Evolutionary conservation across 768 basidiomycete genomes (phyloP).

Genomic region (Leccinum longicurvipes): DNA sequence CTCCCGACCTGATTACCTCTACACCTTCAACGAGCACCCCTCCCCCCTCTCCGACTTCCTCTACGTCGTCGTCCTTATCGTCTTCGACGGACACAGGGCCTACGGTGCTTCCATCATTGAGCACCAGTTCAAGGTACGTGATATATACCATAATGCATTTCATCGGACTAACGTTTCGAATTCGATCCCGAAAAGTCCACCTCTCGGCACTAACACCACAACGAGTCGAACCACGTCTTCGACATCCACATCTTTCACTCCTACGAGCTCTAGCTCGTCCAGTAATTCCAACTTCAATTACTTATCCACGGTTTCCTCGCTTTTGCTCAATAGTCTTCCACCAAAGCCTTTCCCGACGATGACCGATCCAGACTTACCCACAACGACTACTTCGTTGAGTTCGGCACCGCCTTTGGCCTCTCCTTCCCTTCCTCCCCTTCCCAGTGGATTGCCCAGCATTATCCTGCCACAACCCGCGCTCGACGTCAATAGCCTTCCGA

Average conservation of each 20-base stretch:
- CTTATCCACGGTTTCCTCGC: constrained; percentile 32
- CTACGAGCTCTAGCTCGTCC: constrained; percentile 12
- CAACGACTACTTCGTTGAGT: constrained; percentile 27
- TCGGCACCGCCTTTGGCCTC: constrained; percentile 21
- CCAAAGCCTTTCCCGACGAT: constrained; percentile 22
- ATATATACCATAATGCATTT: background rate
- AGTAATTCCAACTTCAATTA: constrained; percentile 32
- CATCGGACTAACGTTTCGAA: constrained; percentile 1
- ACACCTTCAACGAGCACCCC: too few relatives aligned
- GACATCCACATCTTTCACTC: constrained; percentile 6
- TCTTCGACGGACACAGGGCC: background rate
- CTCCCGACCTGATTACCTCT: too few relatives aligned
- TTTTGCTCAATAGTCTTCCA: constrained; percentile 28
- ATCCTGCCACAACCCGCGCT: constrained; percentile 46
- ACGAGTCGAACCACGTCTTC: constrained; percentile 4
- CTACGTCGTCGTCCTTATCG: too few relatives aligned
- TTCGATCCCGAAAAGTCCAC: constrained; percentile 33
- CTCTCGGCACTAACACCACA: constrained; percentile 14
- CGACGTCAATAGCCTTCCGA: constrained; percentile 29
- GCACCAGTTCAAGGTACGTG: constrained; percentile 13
- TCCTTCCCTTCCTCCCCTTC: constrained; percentile 41
- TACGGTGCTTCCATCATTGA: background rate
- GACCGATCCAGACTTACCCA: constrained; percentile 39
- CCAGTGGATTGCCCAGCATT: constrained; percentile 54
- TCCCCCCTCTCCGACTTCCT: background rate